Conservation (phyloP, 176 grass and related monocot species). For the Carex pumila region DNA sequence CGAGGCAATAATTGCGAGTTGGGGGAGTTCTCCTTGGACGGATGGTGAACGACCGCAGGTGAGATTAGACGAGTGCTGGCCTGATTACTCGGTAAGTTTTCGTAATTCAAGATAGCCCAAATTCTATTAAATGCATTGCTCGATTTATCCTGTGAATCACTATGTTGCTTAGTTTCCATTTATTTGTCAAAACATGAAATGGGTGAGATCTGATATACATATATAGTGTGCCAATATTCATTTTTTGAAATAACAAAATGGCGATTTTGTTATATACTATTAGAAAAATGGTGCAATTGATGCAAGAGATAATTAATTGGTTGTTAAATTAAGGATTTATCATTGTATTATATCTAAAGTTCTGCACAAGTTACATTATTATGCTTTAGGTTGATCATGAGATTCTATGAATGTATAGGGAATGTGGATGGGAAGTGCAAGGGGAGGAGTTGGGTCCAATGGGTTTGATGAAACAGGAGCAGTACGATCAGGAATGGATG, state of each 20-base stretch:
- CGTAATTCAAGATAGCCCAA: neutral
- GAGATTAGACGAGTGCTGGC: slow-evolving; percentile 38
- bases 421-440: slow-evolving; percentile 34
- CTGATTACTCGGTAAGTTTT: slow-evolving; percentile 43
- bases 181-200: neutral
- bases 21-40: slow-evolving; percentile 76
- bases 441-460: neutral
- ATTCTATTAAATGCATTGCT: neutral
- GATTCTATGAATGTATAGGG: slow-evolving; percentile 40
- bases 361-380: neutral
- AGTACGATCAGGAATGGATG: slow-evolving; percentile 2
- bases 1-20: slow-evolving; percentile 70
- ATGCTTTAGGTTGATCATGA: neutral
- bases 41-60: slow-evolving; percentile 48
- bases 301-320: neutral
- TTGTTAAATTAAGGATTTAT: neutral
- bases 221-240: neutral
- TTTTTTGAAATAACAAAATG: neutral
- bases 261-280: neutral
- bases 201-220: neutral
- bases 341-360: neutral
- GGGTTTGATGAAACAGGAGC: neutral
- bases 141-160: neutral
- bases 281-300: neutral
- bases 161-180: neutral